These are phyloP conservation scores for Phytophthora meadii DNA, from an alignment of 352 stramenopile species.

Conservation along the genomic window DNA sequence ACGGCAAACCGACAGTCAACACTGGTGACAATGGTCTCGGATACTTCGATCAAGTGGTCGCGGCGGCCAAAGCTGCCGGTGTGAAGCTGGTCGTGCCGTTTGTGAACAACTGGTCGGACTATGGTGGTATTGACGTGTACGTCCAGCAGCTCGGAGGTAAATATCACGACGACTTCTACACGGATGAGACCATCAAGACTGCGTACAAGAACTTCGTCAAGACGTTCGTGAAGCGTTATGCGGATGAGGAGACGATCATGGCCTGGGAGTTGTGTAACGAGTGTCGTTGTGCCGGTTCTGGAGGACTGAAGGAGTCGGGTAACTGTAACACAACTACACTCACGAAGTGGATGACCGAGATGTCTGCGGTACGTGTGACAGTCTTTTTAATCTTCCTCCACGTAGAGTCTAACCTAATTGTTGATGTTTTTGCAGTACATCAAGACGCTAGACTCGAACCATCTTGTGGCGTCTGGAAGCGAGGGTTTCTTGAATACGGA, in stretches of 20 bases:
- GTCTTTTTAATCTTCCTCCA: not conserved
- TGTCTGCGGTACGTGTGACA: conserved; percentile 28
- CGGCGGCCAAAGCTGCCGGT: conserved; percentile 37
- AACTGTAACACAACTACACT: conserved; percentile 33
- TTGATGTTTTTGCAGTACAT: conserved; percentile 31
- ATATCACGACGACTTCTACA: conserved; percentile 48
- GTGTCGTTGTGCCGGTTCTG: conserved; percentile 39
- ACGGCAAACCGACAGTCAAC: conserved; percentile 37
- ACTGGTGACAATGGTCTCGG: conserved; percentile 37
- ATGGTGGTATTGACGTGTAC: conserved; percentile 44
- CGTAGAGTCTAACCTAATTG: not conserved
- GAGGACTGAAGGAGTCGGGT: conserved; percentile 28
- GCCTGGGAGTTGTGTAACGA: conserved; percentile 37
- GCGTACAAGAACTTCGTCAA: conserved; percentile 44
- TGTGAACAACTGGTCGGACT: conserved; percentile 48
- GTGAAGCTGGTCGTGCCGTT: conserved; percentile 46
- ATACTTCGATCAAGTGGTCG: conserved; percentile 41
- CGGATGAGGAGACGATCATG: conserved; percentile 38
- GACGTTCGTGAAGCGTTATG: conserved; percentile 31
- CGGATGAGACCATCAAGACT: conserved; percentile 34
- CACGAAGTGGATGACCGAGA: conserved; percentile 41
- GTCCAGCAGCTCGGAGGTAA: conserved; percentile 37
- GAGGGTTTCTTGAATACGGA: conserved; percentile 49
- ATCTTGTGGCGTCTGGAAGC: conserved; percentile 37
- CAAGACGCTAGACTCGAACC: conserved; percentile 42